Base-by-base conservation (phyloP, 441 rosid genomes). In the Erysimum pusillum region DNA sequence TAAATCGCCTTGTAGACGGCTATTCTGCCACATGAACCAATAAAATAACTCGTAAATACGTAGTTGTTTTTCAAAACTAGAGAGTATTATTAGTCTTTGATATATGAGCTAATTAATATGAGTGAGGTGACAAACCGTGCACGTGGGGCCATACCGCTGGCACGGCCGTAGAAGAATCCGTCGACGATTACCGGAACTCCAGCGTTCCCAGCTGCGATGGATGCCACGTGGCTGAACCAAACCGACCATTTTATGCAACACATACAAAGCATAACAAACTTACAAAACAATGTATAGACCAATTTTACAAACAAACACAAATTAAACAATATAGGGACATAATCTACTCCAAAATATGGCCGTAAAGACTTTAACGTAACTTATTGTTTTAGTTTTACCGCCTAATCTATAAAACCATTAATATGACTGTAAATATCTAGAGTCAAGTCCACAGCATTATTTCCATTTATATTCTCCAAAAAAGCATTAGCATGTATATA, bases 91-190 rank as follows among this genome's bases (percentile, higher is more conserved):
- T 15, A 62, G 35, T 17, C n/a, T 25, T 51, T 14, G 7, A n/a
- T 7, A 38, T 39, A 17, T 39, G 39, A 39, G 28, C 5, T 48
- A 48, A 51, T 12, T 14, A 31, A 63, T 63, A 13, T 61, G 60
- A 54, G 6, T 60, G 51, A 68, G 58, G 15, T 66, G 34, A 71
- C 78, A 4, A 67, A 90, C 95, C 90, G 84, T 31, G 95, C 88
- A 25, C 84, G 81, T 32, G 95, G 95, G 4, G 92, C 92, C 86
- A 88, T 86, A 63, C 95, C 95, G 13, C 87, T 87, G 38, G 92
- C 89, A 68, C 72, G 74, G 3, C 95, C 95, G 1, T 90, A 88
- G 18, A 67, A 69, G 85, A 79, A 85, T 31, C 90, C 88, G 63
- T 88, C 83, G 25, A 85, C 82, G 34, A 77, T 64, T 79, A 88